Conservation (phyloP, 1,284 basidiomycete genomes). For the Apiotrichum sp. region DNA sequence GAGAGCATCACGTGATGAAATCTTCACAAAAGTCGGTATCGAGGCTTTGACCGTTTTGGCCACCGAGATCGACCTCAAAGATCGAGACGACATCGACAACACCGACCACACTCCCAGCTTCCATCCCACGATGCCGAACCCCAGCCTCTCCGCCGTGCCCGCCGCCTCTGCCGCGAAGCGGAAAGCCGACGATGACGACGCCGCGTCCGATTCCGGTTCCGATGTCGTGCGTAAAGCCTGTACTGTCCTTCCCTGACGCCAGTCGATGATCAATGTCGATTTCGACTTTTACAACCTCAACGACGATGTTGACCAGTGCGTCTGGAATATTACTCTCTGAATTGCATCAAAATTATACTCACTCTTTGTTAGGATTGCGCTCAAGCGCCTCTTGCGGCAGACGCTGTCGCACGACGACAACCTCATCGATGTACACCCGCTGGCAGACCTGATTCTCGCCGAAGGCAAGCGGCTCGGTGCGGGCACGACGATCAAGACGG, state of each 20-base stretch:
- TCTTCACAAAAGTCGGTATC: neutral
- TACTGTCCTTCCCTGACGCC: neutral
- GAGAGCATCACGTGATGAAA: neutral
- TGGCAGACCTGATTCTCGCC: slow-evolving; percentile 67
- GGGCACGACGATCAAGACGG: slow-evolving; percentile 87
- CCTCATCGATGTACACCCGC: slow-evolving; percentile 60
- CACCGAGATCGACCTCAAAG: too few relatives aligned
- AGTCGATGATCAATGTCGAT: slow-evolving; percentile 71
- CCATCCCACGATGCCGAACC: slow-evolving; percentile 14
- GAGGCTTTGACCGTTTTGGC: too few relatives aligned
- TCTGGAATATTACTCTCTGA: neutral
- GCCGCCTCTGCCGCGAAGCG: slow-evolving; percentile 23
- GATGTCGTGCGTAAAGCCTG: slow-evolving; percentile 32
- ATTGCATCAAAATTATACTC: neutral
- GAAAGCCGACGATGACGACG: slow-evolving; percentile 36
- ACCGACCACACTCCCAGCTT: too few relatives aligned
- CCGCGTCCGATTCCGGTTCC: slow-evolving; percentile 30
- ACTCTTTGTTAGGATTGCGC: slow-evolving; percentile 53
- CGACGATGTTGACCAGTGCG: slow-evolving; percentile 65
- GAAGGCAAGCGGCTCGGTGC: slow-evolving; percentile 50
- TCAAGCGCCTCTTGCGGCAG: slow-evolving; percentile 73
- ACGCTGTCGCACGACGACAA: slow-evolving; percentile 77
- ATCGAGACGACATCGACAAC: too few relatives aligned
- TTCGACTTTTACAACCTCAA: slow-evolving; percentile 89
- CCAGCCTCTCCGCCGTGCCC: slow-evolving; percentile 17